Base-by-base conservation (phyloP, 306 rosid genomes). In the Albizia julibrissin region DNA sequence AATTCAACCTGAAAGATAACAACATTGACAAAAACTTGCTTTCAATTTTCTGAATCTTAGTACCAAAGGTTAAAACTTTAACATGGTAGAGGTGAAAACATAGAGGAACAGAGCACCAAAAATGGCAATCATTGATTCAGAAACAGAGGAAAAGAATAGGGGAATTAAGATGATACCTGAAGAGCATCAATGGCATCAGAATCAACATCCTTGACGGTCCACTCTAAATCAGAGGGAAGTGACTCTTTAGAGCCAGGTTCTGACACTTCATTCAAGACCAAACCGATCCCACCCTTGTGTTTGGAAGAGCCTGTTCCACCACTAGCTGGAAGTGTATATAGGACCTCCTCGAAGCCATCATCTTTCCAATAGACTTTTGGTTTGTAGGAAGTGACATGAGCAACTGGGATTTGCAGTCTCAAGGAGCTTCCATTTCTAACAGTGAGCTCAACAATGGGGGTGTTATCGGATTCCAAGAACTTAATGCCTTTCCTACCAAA, bases 341-440 rank as follows among this genome's bases (percentile, higher is more conserved):
- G 94, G 86, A 89, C 90, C 82, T 95, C 98, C 43, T 92, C 91
- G 44, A 85, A 87, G 13, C 99, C 99, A 64, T 95, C 96, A 42
- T 95, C 98, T 69, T 91, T 95, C 98, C 97, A 95, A 47, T 79
- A 80, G 27, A 95, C 99, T 86, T 91, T 93, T 21, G 99, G 99
- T 82, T 81, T 93, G 87, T 93, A 95, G 27, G 99, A 95, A 58
- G 94, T 90, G 11, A 95, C 91, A 81, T 93, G 99, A 47, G 96
- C 98, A 76, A 89, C 90, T 43, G 99, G 97, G 68, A 95, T 88
- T n/a, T 87, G 90, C n/a, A 95, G 89, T 75, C 83, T 94, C 42
- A 93, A 56, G 76, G 98, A 92, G 88, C 99, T 95, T 8, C 97
- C 99, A 83, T 95, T 93, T 78, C 98, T 85, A 21, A 92, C 94